Evolutionary conservation across 306 rosid species (phyloP).

Genomic region (Vigna hirtella): DNA sequence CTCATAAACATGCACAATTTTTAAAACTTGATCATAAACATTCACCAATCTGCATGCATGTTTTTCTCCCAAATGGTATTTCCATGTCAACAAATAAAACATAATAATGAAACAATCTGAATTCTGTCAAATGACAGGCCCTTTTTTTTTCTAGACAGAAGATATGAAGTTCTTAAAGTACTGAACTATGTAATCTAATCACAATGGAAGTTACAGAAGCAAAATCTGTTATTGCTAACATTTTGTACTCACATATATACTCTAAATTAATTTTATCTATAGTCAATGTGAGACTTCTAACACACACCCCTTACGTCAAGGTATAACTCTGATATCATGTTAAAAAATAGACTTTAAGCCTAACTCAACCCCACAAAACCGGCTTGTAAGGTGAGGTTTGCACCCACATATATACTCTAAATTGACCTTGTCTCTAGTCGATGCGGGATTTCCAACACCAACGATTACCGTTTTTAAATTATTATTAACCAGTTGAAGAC

Average conservation of each 20-base stretch:
- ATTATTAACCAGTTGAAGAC: slow-evolving; percentile 19
- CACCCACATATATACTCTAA: too few species aligned
- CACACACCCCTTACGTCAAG: too few species aligned
- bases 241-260: background rate
- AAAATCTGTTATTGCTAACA: slow-evolving; percentile 13
- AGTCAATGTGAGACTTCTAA: too few species aligned
- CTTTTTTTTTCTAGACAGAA: slow-evolving; percentile 20
- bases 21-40: slow-evolving; percentile 24
- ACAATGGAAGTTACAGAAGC: slow-evolving; percentile 25
- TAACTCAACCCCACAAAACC: too few species aligned
- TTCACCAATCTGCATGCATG: slow-evolving; percentile 7
- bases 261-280: too few species aligned
- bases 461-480: slow-evolving; percentile 7
- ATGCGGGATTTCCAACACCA: background rate
- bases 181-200: background rate
- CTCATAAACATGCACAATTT: slow-evolving; percentile 18
- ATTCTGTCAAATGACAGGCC: slow-evolving; percentile 4
- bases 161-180: slow-evolving; percentile 19
- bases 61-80: slow-evolving; percentile 36
- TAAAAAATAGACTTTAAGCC: too few species aligned
- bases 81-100: background rate
- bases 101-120: slow-evolving; percentile 4
- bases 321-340: too few species aligned
- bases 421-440: too few species aligned
- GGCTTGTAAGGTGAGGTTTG: too few species aligned